Base-by-base conservation (phyloP, 2,329 filamentous ascomycete species). In the Didymellaceae sp. region DNA sequence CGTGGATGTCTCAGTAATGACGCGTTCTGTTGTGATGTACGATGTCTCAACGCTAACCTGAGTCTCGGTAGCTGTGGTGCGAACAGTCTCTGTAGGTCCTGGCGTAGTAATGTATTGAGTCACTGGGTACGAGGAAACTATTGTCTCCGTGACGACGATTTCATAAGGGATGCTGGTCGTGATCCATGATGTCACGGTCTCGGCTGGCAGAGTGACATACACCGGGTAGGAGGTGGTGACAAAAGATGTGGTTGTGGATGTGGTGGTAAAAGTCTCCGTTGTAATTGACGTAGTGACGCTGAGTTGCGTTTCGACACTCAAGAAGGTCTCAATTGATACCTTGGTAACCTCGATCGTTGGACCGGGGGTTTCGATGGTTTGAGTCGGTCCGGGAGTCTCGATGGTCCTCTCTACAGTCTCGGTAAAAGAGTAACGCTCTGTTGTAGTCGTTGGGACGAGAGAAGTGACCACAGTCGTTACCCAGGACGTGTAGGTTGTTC, bases 401-500 rank as follows among this genome's bases (percentile, higher is more conserved):
- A n/a, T n/a, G n/a, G n/a, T n/a, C 24, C 37, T 54, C 21, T 55
- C 44, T 10, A 54, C 20, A 17, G 47, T 42, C 24, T 46, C 11
- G 14, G 33, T 48, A 25, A 35, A 32, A 2, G 45, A 30, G 24
- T 21, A 25, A 6, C 32, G 14, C 20, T 43, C 33, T 13, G 47
- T 51, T 2, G 47, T 41, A 2, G 47, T 51, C 3, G 35, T 41
- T 11, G 35, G 35, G 3, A 45, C 26, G 3, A 39, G 16, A 1
- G 25, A 22, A 3, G 37, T 37, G 5, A 45, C 10, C 0, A 40
- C 14, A 5, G 41, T 41, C 1, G 47, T 51, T 2, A 3, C 11
- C 30, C 17, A 35, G 4, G 41, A 31, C 1, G 47, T 51, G 24
- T 30, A 24, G 1, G 41, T 51, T 4, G 28, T 45, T 3, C 47